Conservation (phyloP, 176 grass and related monocot genomes). For the Eragrostis curvula region DNA sequence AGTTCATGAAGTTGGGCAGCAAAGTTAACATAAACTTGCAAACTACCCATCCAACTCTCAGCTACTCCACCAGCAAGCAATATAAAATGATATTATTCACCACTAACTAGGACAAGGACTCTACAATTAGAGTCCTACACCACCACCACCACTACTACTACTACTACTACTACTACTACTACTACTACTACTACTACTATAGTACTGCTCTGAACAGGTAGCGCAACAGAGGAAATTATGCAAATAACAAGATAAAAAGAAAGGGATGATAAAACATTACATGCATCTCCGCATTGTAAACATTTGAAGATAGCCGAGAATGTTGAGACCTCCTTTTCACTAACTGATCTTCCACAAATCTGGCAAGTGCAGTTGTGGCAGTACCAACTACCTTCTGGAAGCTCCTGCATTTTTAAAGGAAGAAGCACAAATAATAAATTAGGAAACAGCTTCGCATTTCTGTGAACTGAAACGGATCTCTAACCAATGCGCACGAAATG, state of each 20-base stretch:
- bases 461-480: slow-evolving; percentile 15
- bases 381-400: slow-evolving; percentile 89
- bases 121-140: too few species aligned
- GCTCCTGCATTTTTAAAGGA: slow-evolving; percentile 55
- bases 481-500: not conserved
- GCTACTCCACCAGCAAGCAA: not conserved
- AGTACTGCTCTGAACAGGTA: not conserved
- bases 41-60: not conserved
- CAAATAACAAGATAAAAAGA: not conserved
- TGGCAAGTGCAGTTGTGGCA: slow-evolving; percentile 80
- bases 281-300: slow-evolving; percentile 70
- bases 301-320: slow-evolving; percentile 63
- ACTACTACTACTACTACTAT: too few species aligned
- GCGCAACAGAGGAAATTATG: not conserved
- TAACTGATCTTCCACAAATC: slow-evolving; percentile 59
- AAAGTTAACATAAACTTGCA: slow-evolving; percentile 5
- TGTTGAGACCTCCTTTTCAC: slow-evolving; percentile 50
- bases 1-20: not conserved
- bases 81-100: not conserved
- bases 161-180: too few species aligned
- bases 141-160: too few species aligned
- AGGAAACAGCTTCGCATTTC: slow-evolving; percentile 17
- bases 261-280: slow-evolving; percentile 46
- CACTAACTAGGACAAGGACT: too few species aligned
- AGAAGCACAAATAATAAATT: slow-evolving; percentile 18